Conservation (phyloP, 2,329 filamentous ascomycete genomes). For the Phialophora macrospora region DNA sequence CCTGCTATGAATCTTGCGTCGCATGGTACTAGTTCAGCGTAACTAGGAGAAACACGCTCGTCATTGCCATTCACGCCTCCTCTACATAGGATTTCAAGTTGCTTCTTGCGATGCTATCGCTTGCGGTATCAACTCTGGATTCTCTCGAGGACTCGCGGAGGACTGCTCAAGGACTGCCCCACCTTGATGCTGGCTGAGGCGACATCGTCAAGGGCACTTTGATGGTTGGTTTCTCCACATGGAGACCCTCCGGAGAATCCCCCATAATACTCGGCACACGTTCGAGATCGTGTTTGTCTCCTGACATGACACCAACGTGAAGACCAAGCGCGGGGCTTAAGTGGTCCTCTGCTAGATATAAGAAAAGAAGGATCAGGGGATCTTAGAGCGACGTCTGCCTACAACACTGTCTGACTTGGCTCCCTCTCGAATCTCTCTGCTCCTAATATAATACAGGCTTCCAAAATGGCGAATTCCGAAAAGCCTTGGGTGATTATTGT, state of each 20-base stretch:
- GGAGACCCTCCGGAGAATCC: slow-evolving; percentile 13
- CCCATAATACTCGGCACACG: slow-evolving; percentile 21
- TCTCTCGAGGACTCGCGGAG: not conserved
- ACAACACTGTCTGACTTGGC: not conserved
- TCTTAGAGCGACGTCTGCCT: not conserved
- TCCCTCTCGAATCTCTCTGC: not conserved
- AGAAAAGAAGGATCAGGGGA: not conserved
- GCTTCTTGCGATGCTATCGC: not conserved
- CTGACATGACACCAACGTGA: slow-evolving; percentile 11
- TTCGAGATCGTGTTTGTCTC: slow-evolving; percentile 3
- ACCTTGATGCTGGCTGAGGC: not conserved
- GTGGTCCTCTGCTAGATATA: slow-evolving; percentile 8
- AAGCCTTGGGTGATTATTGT: slow-evolving; percentile 40
- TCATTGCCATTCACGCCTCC: not conserved
- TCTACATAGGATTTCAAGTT: not conserved
- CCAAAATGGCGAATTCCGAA: slow-evolving; percentile 20
- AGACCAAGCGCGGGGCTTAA: slow-evolving; percentile 20
- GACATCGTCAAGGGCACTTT: not conserved
- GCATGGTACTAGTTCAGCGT: not conserved
- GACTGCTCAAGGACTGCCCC: not conserved
- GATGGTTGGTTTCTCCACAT: slow-evolving; percentile 25
- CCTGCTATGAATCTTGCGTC: not conserved
- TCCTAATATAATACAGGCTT: not conserved
- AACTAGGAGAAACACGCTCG: not conserved
- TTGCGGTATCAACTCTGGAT: not conserved